These are phyloP conservation scores for Isoetes engelmannii DNA, from an alignment of 83 land plant genomes.

Conservation along the genomic window DNA sequence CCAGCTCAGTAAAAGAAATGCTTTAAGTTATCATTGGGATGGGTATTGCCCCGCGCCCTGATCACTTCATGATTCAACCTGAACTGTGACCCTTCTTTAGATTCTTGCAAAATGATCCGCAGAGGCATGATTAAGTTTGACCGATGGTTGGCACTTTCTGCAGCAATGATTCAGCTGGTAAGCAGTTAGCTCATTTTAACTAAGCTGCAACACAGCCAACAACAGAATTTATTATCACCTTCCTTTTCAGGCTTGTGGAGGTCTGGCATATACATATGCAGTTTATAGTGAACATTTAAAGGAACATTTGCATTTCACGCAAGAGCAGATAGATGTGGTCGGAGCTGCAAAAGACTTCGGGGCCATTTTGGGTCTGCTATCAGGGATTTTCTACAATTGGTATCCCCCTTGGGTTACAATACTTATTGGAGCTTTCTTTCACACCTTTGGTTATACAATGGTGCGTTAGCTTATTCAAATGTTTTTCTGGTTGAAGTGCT, in stretches of 20 bases:
- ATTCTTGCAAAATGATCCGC: too few species aligned
- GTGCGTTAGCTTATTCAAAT: constrained; percentile 13
- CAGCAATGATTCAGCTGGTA: too few species aligned
- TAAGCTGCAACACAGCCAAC: too few species aligned
- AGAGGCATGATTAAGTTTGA: too few species aligned
- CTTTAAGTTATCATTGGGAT: too few species aligned
- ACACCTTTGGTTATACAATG: constrained; percentile 34
- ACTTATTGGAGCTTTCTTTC: constrained; percentile 32
- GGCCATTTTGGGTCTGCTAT: constrained; percentile 30
- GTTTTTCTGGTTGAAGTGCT: too few species aligned
- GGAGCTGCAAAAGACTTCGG: constrained; percentile 56
- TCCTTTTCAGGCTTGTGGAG: constrained; percentile 35
- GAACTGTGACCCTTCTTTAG: too few species aligned
- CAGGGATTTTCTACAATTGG: constrained; percentile 39
- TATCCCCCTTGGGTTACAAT: constrained; percentile 43
- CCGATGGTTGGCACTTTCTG: too few species aligned
- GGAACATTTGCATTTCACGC: constrained; percentile 28
- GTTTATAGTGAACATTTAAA: constrained; percentile 46
- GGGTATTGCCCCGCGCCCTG: too few species aligned
- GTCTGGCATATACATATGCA: constrained; percentile 43
- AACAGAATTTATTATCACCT: background rate
- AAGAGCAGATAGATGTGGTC: constrained; percentile 40
- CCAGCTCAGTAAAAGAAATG: too few species aligned
- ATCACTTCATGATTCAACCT: too few species aligned
- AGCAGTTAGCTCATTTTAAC: too few species aligned